A percentile compares a stretch with the other conserved stretches of the same genome.
Conservation (phyloP, 2,329 filamentous ascomycete genomes). For the Fusarium camptoceras region DNA sequence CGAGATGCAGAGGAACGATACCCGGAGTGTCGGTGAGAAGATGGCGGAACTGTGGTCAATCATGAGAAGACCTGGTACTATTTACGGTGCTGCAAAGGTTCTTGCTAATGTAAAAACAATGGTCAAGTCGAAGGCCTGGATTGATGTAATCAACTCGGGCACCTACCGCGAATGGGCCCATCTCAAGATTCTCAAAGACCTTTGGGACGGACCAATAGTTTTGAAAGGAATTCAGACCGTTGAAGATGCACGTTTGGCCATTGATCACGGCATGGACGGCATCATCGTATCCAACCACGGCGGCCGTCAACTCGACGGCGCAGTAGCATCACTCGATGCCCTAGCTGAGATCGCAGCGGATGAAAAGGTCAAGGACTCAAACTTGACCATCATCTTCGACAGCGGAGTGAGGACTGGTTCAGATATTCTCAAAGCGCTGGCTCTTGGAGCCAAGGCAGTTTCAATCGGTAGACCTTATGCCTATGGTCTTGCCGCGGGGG, state of each 20-base stretch:
- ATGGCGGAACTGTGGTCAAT: conserved; percentile 36
- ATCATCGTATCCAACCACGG: conserved; percentile 59
- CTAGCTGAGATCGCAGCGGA: conserved; percentile 64
- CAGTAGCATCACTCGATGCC: conserved; percentile 66
- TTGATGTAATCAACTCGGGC: conserved; percentile 49
- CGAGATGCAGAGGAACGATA: conserved; percentile 35
- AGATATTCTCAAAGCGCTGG: conserved; percentile 56
- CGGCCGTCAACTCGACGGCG: conserved; percentile 56
- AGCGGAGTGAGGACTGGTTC: conserved; percentile 56
- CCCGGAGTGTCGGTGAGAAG: conserved; percentile 17
- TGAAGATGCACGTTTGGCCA: conserved; percentile 55
- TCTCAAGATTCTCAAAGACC: conserved; percentile 65
- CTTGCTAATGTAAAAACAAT: conserved; percentile 23
- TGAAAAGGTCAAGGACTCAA: conserved; percentile 51
- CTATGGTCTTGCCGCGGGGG: conserved; percentile 53
- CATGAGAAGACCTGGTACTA: conserved; percentile 36
- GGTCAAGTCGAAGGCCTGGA: conserved; percentile 41
- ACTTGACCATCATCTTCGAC: conserved; percentile 65
- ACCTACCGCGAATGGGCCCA: conserved; percentile 70
- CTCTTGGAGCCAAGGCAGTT: conserved; percentile 56
- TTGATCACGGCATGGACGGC: conserved; percentile 53
- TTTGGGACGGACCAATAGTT: conserved; percentile 68
- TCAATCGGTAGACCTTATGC: conserved; percentile 58
- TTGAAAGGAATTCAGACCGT: conserved; percentile 57
- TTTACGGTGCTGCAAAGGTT: conserved; percentile 39